Conservation (phyloP, 768 basidiomycete genomes). For the Baorangia bicolor region DNA sequence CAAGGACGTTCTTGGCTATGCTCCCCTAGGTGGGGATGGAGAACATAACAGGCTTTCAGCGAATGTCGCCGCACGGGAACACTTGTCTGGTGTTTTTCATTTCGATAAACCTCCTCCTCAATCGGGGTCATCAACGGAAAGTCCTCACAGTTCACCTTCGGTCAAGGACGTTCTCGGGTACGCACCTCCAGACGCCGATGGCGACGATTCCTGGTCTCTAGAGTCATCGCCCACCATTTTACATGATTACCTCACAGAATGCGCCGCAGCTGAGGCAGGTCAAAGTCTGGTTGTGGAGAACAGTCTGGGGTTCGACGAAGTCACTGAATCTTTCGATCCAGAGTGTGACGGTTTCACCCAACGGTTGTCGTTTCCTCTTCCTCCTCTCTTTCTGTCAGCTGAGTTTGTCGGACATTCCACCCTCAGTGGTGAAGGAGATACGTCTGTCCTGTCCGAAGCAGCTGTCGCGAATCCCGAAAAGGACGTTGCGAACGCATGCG, state of each 20-base stretch:
- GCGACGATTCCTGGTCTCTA: neutral
- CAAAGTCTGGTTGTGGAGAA: neutral
- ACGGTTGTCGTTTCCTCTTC: conserved; percentile 23
- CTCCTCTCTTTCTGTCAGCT: conserved; percentile 5
- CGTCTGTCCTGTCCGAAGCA: neutral
- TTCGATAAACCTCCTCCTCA: neutral
- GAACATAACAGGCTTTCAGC: neutral
- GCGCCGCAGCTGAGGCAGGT: neutral
- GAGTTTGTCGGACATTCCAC: conserved; percentile 4
- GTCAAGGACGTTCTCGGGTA: neutral
- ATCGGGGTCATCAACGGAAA: neutral
- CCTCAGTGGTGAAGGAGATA: neutral
- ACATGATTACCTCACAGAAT: neutral
- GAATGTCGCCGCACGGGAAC: neutral
- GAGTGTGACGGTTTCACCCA: conserved; percentile 1
- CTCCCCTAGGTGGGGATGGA: neutral
- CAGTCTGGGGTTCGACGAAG: neutral
- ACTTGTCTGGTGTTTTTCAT: neutral
- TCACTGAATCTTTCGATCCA: neutral
- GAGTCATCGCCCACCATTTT: neutral
- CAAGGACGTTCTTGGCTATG: neutral
- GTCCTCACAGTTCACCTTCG: neutral
- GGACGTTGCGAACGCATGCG: neutral
- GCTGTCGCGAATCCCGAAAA: neutral
- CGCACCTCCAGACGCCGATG: neutral